Conservation (phyloP, 257 asterid genomes). For the Solanum medicagineum region DNA sequence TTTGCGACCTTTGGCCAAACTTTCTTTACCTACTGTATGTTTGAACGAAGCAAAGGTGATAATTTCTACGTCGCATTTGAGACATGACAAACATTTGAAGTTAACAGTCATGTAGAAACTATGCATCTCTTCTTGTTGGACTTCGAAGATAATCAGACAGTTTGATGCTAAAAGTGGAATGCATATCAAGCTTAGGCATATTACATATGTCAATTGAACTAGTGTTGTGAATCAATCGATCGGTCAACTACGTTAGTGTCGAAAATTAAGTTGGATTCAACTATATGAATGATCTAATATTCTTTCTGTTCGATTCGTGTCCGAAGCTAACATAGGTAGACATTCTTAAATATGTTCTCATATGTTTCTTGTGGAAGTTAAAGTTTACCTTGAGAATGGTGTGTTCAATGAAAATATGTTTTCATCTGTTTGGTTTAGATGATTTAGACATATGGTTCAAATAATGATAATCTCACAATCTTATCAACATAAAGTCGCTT, state of each 20-base stretch:
- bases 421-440: too few relatives aligned
- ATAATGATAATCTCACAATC: too few relatives aligned
- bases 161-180: too few relatives aligned
- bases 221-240: neutral
- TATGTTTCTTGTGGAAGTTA: too few relatives aligned
- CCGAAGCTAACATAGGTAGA: too few relatives aligned
- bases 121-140: neutral
- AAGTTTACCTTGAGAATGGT: too few relatives aligned
- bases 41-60: neutral
- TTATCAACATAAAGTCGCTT: too few relatives aligned
- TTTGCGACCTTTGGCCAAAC: neutral
- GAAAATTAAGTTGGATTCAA: neutral
- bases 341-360: neutral
- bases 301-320: neutral
- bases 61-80: neutral
- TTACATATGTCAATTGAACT: neutral
- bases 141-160: neutral
- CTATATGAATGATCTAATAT: neutral
- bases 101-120: neutral
- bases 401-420: too few relatives aligned
- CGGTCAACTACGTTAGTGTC: neutral
- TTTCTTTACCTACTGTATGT: neutral
- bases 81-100: neutral
- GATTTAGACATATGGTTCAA: too few relatives aligned
- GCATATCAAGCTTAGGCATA: neutral